Evolutionary conservation across 768 basidiomycete species (phyloP).

Genomic region (Auriscalpium orientale): DNA sequence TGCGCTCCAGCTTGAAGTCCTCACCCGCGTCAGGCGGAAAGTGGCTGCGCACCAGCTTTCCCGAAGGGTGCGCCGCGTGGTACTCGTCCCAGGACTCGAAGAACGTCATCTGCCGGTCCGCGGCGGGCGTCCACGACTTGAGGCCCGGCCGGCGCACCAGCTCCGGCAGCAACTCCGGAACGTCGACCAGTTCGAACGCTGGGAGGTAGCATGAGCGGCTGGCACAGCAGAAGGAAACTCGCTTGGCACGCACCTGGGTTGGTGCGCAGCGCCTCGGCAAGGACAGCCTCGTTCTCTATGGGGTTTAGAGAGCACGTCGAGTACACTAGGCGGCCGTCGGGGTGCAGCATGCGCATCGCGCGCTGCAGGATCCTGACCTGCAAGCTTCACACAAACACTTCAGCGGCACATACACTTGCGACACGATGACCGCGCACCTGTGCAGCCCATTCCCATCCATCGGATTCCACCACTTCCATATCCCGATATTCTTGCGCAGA

Average conservation of each 20-base stretch:
- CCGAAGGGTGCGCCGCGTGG: constrained; percentile 40
- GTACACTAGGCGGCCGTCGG: constrained; percentile 90
- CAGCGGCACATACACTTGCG: background rate
- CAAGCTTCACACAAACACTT: constrained; percentile 43
- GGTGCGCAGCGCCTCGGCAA: constrained; percentile 71
- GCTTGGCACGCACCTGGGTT: constrained; percentile 48
- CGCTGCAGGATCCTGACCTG: constrained; percentile 90
- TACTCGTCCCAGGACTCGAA: constrained; percentile 59
- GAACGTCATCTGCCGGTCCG: constrained; percentile 42
- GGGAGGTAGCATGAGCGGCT: background rate
- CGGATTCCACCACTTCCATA: constrained; percentile 90
- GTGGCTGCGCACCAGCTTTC: constrained; percentile 54
- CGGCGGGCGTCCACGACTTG: constrained; percentile 69
- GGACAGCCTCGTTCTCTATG: constrained; percentile 93
- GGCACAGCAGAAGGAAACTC: background rate
- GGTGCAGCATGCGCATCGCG: constrained; percentile 83
- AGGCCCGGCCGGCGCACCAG: constrained; percentile 73
- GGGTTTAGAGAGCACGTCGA: constrained; percentile 98
- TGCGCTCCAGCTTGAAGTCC: constrained; percentile 57
- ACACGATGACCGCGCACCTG: constrained; percentile 38
- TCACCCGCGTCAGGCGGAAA: constrained; percentile 71
- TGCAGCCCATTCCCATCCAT: constrained; percentile 91
- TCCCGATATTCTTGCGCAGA: constrained; percentile 85
- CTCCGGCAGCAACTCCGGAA: constrained; percentile 61
- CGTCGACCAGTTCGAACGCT: constrained; percentile 79